Conservation (phyloP, 2,329 filamentous ascomycete genomes). For the Aspergillus awamori region DNA sequence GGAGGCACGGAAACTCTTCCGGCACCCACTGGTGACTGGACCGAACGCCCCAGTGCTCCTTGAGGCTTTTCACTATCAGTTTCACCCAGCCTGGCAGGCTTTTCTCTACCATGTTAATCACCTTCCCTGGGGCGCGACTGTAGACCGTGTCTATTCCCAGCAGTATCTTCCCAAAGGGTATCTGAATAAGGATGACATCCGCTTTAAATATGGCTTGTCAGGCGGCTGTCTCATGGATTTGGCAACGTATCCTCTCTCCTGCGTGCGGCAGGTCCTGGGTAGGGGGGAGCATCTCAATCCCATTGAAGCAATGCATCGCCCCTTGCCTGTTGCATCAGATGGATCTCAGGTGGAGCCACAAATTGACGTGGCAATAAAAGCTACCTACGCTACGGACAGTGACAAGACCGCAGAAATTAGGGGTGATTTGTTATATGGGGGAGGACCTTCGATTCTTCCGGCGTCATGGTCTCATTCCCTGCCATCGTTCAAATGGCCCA, state of each 20-base stretch:
- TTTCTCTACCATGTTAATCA: slow-evolving; percentile 33
- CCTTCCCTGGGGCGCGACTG: slow-evolving; percentile 23
- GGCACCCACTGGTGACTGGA: slow-evolving; percentile 29
- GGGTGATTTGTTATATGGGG: slow-evolving; percentile 17
- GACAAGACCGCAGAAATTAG: slow-evolving; percentile 19
- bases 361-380: slow-evolving; percentile 31
- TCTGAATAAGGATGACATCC: slow-evolving; percentile 47
- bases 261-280: slow-evolving; percentile 43
- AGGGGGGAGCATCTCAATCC: slow-evolving; percentile 45
- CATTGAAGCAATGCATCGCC: slow-evolving; percentile 34
- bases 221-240: slow-evolving; percentile 44
- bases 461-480: slow-evolving; percentile 9
- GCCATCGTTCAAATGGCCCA: slow-evolving; percentile 24
- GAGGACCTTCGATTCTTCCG: slow-evolving; percentile 20
- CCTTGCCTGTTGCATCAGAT: slow-evolving; percentile 26
- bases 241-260: slow-evolving; percentile 47
- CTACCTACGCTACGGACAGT: slow-evolving; percentile 16
- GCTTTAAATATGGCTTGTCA: slow-evolving; percentile 47
- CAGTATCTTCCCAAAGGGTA: slow-evolving; percentile 39
- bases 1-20: slow-evolving; percentile 53
- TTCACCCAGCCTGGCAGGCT: slow-evolving; percentile 53
- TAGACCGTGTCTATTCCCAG: slow-evolving; percentile 45
- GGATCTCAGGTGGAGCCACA: slow-evolving; percentile 36
- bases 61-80: slow-evolving; percentile 58
- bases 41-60: slow-evolving; percentile 51